A percentile compares a stretch with the other conserved stretches of the same genome.
Evolutionary conservation across 306 rosid genomes (phyloP).

Genomic region (Casuarina equisetifolia): DNA sequence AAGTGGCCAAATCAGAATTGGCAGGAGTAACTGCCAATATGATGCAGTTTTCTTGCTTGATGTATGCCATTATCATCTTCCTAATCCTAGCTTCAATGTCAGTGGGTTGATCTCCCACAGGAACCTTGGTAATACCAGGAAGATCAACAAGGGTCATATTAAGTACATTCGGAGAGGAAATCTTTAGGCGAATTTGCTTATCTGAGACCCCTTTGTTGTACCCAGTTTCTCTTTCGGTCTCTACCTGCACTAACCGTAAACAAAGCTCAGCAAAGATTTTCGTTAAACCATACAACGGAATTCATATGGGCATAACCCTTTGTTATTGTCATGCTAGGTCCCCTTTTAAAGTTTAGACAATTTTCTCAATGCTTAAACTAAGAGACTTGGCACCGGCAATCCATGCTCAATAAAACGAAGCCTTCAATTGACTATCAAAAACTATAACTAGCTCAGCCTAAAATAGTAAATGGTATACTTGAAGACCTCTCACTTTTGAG

Average conservation of each 20-base stretch:
- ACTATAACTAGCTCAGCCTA: too few species aligned
- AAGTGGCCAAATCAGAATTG: constrained; percentile 95
- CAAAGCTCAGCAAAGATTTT: neutral
- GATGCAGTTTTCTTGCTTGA: constrained; percentile 78
- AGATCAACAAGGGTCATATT: constrained; percentile 98
- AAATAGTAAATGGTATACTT: too few species aligned
- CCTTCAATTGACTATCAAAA: too few species aligned
- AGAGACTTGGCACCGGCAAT: neutral
- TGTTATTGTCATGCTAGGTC: too few species aligned
- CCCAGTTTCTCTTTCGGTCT: constrained; percentile 94
- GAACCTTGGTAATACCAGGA: constrained; percentile 97
- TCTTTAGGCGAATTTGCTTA: constrained; percentile 89
- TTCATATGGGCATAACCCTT: neutral
- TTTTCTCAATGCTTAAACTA: neutral
- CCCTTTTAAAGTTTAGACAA: neutral
- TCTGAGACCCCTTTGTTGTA: constrained; percentile 96
- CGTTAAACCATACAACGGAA: constrained; percentile 7
- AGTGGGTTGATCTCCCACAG: constrained; percentile 97
- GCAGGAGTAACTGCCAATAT: constrained; percentile 97
- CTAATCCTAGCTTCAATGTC: constrained; percentile 94
- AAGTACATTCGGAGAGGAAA: constrained; percentile 93
- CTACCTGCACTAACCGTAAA: constrained; percentile 42
- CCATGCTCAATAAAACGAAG: neutral
- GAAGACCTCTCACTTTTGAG: too few species aligned
- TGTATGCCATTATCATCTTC: constrained; percentile 94